phyloP scores from a whole-genome alignment of 176 grass and related monocot genomes.

The Elymus sibiricus region DNA sequence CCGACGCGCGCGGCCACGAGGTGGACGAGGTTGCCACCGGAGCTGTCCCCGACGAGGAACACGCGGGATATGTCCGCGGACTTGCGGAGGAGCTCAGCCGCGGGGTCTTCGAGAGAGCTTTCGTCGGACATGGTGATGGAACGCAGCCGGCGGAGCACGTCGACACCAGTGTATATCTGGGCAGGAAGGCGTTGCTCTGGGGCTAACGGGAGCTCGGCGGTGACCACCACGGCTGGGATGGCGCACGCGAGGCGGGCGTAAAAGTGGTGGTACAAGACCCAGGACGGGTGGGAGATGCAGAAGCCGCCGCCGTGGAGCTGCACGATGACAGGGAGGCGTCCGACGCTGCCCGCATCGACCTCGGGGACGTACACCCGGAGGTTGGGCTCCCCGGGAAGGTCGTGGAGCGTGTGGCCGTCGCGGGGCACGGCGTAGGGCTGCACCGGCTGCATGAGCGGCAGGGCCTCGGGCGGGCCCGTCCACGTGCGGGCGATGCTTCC shows the following conservation, averaged over 20 bases:
- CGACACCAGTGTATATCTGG: constrained; percentile 41
- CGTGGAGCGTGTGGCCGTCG: constrained; percentile 71
- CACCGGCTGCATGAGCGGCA: constrained; percentile 67
- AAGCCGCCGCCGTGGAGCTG: constrained; percentile 86
- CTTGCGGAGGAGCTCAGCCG: constrained; percentile 31
- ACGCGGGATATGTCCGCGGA: constrained; percentile 57
- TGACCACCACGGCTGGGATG: constrained; percentile 46
- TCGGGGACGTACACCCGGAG: constrained; percentile 76
- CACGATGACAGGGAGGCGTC: constrained; percentile 49
- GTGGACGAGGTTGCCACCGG: constrained; percentile 78
- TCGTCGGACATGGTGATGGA: constrained; percentile 22
- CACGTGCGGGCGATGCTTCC: constrained; percentile 78
- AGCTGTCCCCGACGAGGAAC: constrained; percentile 90
- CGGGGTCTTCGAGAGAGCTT: constrained; percentile 2
- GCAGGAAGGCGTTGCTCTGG: constrained; percentile 64
- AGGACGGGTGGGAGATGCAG: constrained; percentile 72
- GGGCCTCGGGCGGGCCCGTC: constrained; percentile 60
- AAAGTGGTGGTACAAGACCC: constrained; percentile 83
- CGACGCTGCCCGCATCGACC: background rate
- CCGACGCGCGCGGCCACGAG: constrained; percentile 38
- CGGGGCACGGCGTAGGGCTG: constrained; percentile 33
- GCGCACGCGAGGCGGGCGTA: constrained; percentile 58
- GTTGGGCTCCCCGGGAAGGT: constrained; percentile 61
- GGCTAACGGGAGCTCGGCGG: constrained; percentile 65
- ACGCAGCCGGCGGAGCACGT: constrained; percentile 52